Percentiles rank a stretch among this genome's conserved stretches.
phyloP scores from a whole-genome alignment of 306 rosid species.

The Oemleria cerasiformis region DNA sequence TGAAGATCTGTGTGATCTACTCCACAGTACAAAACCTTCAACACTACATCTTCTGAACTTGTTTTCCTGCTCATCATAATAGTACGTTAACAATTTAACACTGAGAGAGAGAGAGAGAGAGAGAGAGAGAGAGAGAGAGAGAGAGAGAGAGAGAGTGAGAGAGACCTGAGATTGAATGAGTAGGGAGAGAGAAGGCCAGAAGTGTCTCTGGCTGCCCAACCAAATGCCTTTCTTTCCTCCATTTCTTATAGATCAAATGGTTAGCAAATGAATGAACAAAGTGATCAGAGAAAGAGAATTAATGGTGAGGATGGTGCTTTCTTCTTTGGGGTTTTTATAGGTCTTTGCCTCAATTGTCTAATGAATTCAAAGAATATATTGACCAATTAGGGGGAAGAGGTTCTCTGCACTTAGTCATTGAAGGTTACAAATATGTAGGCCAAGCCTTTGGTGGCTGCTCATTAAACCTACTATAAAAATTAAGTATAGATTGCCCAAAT shows the following conservation, averaged over 20 bases:
- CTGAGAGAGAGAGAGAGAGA: no score
- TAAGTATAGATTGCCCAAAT: no score
- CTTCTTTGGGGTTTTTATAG: constrained; percentile 6
- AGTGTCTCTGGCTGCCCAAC: constrained; percentile 44
- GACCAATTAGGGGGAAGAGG: not conserved
- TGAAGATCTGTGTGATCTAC: constrained; percentile 41
- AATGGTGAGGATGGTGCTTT: not conserved
- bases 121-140: no score
- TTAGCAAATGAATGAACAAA: not conserved
- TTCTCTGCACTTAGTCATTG: not conserved
- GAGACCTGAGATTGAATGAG: constrained; percentile 34
- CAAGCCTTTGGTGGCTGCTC: no score
- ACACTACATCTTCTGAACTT: constrained; percentile 27
- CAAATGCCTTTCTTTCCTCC: constrained; percentile 26
- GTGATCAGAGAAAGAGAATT: no score
- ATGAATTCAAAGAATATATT: not conserved
- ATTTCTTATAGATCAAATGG: constrained; percentile 7
- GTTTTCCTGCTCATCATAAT: constrained; percentile 17
- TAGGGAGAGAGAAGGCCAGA: constrained; percentile 32
- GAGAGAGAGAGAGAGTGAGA: not conserved
- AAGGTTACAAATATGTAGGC: not conserved
- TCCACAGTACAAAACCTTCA: constrained; percentile 35
- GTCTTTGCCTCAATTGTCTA: not conserved
- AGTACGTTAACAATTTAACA: not conserved
- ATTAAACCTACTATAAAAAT: no score